Evolutionary conservation across 78 protist genomes (phyloP).

Genomic region (Pelomyxa schiedti): DNA sequence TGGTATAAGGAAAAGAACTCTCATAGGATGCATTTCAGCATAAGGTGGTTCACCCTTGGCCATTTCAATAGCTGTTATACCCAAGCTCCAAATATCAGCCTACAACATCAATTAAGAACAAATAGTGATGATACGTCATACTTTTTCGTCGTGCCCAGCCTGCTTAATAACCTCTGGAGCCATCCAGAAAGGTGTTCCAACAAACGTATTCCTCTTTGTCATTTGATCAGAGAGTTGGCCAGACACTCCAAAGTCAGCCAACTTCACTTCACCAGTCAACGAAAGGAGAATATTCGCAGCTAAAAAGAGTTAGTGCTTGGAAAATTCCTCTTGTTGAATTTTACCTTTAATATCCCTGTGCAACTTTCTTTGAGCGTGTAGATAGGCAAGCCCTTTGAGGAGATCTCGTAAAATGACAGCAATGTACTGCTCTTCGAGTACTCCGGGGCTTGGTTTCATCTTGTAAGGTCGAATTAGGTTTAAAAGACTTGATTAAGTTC

Average conservation of each 20-base stretch:
- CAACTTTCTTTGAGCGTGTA: slow-evolving; percentile 83
- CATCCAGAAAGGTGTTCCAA: slow-evolving; percentile 94
- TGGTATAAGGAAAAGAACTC: slow-evolving; percentile 89
- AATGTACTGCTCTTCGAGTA: slow-evolving; percentile 66
- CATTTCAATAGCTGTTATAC: slow-evolving; percentile 95
- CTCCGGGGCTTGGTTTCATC: slow-evolving; percentile 51
- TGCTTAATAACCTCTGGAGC: slow-evolving; percentile 95
- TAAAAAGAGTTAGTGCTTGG: not conserved
- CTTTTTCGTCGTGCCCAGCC: slow-evolving; percentile 50
- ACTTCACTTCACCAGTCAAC: slow-evolving; percentile 77
- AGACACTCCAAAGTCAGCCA: slow-evolving; percentile 97
- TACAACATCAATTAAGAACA: too few species aligned
- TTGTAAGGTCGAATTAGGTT: not conserved
- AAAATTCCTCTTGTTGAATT: not conserved
- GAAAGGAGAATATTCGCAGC: slow-evolving; percentile 87
- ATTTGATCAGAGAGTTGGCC: slow-evolving; percentile 75
- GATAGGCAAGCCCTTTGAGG: slow-evolving; percentile 74
- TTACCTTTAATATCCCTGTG: slow-evolving; percentile 92
- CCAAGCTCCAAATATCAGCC: slow-evolving; percentile 98
- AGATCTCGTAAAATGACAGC: slow-evolving; percentile 79
- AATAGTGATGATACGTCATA: too few species aligned
- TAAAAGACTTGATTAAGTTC: not conserved
- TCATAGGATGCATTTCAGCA: slow-evolving; percentile 84
- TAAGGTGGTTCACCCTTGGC: slow-evolving; percentile 92
- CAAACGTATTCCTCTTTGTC: slow-evolving; percentile 81